These are phyloP conservation scores for Chytridiales sp. DNA, from an alignment of 371 early-diverging fungal genomes.

Conservation along the genomic window DNA sequence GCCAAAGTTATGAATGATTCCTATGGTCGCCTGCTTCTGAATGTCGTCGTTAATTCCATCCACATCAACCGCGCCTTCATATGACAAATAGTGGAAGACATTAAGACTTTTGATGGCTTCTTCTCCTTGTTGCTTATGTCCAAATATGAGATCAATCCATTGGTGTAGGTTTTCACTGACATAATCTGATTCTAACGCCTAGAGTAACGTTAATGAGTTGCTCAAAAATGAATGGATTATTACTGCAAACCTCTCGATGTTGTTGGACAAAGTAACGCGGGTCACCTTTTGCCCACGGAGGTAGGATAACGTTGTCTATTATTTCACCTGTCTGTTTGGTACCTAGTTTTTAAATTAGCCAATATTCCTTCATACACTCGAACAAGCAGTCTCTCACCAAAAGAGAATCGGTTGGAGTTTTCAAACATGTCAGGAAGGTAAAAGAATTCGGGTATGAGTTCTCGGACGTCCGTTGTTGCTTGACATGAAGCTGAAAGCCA, in stretches of 20 bases:
- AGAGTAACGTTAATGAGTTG: constrained; percentile 4
- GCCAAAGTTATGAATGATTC: constrained; percentile 90
- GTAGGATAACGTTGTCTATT: constrained; percentile 73
- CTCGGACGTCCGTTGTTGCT: constrained; percentile 39
- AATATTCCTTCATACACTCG: neutral
- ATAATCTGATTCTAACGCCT: constrained; percentile 85
- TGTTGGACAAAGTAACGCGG: constrained; percentile 76
- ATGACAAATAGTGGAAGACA: constrained; percentile 82
- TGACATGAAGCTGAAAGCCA: constrained; percentile 34
- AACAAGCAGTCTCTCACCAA: constrained; percentile 38
- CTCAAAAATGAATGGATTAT: neutral
- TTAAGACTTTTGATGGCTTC: constrained; percentile 78
- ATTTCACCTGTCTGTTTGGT: constrained; percentile 70
- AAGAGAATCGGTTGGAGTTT: constrained; percentile 32
- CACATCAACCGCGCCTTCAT: constrained; percentile 83
- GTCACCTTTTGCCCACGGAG: constrained; percentile 82
- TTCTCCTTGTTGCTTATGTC: constrained; percentile 82
- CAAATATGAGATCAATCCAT: constrained; percentile 92
- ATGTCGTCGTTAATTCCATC: constrained; percentile 80
- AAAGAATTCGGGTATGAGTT: constrained; percentile 46
- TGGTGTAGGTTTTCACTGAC: constrained; percentile 77
- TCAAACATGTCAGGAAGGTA: constrained; percentile 36
- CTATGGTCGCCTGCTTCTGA: constrained; percentile 78
- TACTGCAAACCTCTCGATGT: constrained; percentile 62
- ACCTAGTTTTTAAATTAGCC: constrained; percentile 24